Percentiles rank a stretch among this genome's conserved stretches.
Evolutionary conservation across 2,329 filamentous ascomycete species (phyloP).

Genomic region (Calonectria pseudoturangicola): DNA sequence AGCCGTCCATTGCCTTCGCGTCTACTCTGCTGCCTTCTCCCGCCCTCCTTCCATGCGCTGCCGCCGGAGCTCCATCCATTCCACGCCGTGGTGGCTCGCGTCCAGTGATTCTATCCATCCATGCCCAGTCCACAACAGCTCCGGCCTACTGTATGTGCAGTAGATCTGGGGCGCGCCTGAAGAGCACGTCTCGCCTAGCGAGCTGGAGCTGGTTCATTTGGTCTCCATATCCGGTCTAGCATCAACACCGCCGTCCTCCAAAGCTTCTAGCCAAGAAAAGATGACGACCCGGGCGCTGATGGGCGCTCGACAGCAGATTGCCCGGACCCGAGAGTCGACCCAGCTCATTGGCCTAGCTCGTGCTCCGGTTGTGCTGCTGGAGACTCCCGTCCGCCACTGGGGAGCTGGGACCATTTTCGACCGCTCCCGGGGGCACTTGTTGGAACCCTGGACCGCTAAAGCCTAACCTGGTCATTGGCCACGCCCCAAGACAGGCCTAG

Average conservation of each 20-base stretch:
- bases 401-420: constrained; percentile 36
- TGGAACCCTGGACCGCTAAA: constrained; percentile 19
- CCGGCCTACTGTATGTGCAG: constrained; percentile 22
- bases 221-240: constrained; percentile 20
- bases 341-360: constrained; percentile 7
- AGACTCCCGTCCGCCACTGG: constrained; percentile 38
- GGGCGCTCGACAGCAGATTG: constrained; percentile 22
- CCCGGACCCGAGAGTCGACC: neutral
- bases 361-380: constrained; percentile 21
- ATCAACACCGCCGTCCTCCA: constrained; percentile 15
- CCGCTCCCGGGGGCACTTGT: constrained; percentile 14
- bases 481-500: constrained; percentile 9
- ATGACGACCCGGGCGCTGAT: constrained; percentile 27
- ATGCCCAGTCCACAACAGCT: constrained; percentile 19
- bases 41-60: constrained; percentile 9
- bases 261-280: constrained; percentile 22
- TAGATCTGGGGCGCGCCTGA: constrained; percentile 20
- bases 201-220: constrained; percentile 18
- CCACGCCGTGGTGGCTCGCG: neutral
- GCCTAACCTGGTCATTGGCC: constrained; percentile 35
- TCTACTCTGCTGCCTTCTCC: neutral
- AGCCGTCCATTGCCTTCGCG: neutral
- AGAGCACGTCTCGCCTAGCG: constrained; percentile 15
- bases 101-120: constrained; percentile 5
- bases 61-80: constrained; percentile 17